phyloP scores from a whole-genome alignment of 1,284 basidiomycete species.

The Cystobasidiaceae sp. region DNA sequence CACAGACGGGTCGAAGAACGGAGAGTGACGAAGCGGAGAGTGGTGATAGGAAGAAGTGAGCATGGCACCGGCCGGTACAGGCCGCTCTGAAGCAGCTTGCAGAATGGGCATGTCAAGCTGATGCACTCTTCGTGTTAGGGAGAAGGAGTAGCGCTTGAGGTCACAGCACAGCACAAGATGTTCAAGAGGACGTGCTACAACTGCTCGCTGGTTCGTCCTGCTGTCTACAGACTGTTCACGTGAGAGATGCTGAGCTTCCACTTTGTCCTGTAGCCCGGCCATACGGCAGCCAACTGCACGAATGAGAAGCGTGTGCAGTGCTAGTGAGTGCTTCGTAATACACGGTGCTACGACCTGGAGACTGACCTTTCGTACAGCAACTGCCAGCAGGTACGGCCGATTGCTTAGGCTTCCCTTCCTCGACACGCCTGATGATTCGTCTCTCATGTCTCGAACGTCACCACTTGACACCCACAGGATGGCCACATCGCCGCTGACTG shows the following conservation, averaged over 20 bases:
- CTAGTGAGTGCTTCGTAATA: background rate
- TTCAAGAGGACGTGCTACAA: conserved; percentile 25
- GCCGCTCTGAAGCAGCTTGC: background rate
- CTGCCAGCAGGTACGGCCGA: conserved; percentile 16
- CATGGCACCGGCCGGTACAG: no score
- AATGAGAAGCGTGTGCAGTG: conserved; percentile 17
- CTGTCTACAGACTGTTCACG: no score
- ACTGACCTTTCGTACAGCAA: conserved; percentile 1
- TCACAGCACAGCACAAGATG: background rate
- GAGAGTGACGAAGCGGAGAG: background rate
- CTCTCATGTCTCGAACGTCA: no score
- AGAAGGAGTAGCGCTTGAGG: no score
- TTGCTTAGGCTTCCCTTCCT: background rate
- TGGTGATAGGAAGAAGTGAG: background rate
- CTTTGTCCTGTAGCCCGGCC: conserved; percentile 9
- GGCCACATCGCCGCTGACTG: conserved; percentile 25
- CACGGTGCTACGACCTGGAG: background rate
- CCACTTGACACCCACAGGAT: background rate
- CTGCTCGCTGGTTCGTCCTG: conserved; percentile 7
- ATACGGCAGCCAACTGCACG: conserved; percentile 19
- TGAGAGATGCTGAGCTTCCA: background rate
- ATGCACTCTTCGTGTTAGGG: no score
- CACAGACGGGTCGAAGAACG: background rate
- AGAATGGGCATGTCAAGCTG: background rate
- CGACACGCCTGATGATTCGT: background rate